These are phyloP conservation scores for Schwanniomyces pseudopolymorphus DNA, from an alignment of 805 yeast genomes.

Conservation along the genomic window DNA sequence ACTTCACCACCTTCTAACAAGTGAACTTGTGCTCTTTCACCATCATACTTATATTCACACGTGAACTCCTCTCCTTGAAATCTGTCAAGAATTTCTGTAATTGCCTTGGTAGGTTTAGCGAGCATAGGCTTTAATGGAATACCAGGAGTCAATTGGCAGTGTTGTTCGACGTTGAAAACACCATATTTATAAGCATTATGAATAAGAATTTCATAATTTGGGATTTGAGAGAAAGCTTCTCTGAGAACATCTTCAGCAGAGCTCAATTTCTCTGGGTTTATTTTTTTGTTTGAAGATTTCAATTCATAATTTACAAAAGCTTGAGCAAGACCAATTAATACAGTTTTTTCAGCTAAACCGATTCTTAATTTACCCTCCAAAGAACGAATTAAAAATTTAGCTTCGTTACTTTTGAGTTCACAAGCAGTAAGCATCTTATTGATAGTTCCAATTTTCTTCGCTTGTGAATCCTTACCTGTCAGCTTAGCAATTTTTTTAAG, in stretches of 20 bases:
- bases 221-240: slow-evolving; percentile 86
- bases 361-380: slow-evolving; percentile 91
- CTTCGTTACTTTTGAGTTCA: slow-evolving; percentile 66
- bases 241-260: slow-evolving; percentile 76
- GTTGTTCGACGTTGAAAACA: slow-evolving; percentile 58
- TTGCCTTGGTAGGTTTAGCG: slow-evolving; percentile 94
- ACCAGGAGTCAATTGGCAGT: slow-evolving; percentile 82
- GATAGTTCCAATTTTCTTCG: slow-evolving; percentile 72
- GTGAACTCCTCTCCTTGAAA: slow-evolving; percentile 85
- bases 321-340: slow-evolving; percentile 78
- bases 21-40: slow-evolving; percentile 96
- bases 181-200: slow-evolving; percentile 67
- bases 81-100: slow-evolving; percentile 87
- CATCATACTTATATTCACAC: slow-evolving; percentile 96
- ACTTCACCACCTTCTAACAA: slow-evolving; percentile 62
- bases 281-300: slow-evolving; percentile 18
- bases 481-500: slow-evolving; percentile 74
- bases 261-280: slow-evolving; percentile 45
- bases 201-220: slow-evolving; percentile 83
- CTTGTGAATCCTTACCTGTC: slow-evolving; percentile 81
- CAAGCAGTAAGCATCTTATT: slow-evolving; percentile 85
- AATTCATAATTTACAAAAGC: slow-evolving; percentile 69
- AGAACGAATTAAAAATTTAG: slow-evolving; percentile 86
- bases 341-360: slow-evolving; percentile 92
- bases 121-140: slow-evolving; percentile 96